A percentile compares a stretch with the other conserved stretches of the same genome.
These are phyloP conservation scores for Yarrowia sp. DNA, from an alignment of 805 yeast genomes.

Conservation along the genomic window DNA sequence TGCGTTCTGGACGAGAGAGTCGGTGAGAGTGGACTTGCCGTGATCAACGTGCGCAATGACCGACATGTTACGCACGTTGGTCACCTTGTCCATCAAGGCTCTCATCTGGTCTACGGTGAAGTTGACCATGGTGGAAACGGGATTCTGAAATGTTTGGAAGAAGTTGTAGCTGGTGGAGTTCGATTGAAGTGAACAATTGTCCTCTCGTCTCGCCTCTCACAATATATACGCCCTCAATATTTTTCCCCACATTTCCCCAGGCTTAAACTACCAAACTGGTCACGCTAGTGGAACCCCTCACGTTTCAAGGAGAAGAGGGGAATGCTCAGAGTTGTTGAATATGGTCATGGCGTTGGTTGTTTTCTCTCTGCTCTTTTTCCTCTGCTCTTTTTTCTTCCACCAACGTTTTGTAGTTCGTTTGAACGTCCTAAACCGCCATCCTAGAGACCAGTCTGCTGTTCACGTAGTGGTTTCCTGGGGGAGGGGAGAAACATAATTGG, in stretches of 20 bases:
- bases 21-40: constrained; percentile 99
- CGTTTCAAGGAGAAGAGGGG: background rate
- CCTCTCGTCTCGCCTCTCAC: too few species aligned
- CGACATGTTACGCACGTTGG: constrained; percentile 99
- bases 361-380: too few species aligned
- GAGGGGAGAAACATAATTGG: background rate
- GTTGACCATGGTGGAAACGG: constrained; percentile 35
- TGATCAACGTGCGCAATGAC: constrained; percentile 99
- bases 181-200: too few species aligned
- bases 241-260: constrained; percentile 12
- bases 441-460: background rate
- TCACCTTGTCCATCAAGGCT: constrained; percentile 98
- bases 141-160: background rate
- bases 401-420: too few species aligned
- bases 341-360: too few species aligned
- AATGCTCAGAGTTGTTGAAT: background rate
- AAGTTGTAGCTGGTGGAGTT: background rate
- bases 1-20: constrained; percentile 97
- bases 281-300: constrained; percentile 17
- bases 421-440: too few species aligned
- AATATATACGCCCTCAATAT: background rate
- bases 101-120: constrained; percentile 72
- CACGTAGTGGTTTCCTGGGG: background rate
- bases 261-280: constrained; percentile 4
- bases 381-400: too few species aligned